Conservation (phyloP, 495 filamentous ascomycete species). For the Pyrenopolyporus hunteri region DNA sequence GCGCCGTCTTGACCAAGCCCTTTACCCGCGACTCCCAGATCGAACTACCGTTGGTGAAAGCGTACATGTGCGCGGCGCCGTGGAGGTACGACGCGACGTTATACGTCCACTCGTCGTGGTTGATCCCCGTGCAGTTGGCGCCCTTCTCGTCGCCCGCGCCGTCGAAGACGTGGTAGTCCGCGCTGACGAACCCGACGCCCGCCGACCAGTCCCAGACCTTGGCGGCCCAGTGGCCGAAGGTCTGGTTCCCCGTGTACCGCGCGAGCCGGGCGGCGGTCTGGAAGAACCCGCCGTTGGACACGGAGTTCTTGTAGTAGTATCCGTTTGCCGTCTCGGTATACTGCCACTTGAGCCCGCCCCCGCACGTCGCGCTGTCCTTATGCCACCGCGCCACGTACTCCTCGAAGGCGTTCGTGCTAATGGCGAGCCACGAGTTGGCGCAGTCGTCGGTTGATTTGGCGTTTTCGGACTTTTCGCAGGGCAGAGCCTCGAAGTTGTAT, state of each 20-base stretch:
- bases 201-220: slow-evolving; percentile 74
- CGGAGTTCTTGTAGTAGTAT: slow-evolving; percentile 80
- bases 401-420: slow-evolving; percentile 80
- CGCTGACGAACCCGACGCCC: slow-evolving; percentile 64
- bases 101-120: slow-evolving; percentile 75
- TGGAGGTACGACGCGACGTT: slow-evolving; percentile 75
- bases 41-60: slow-evolving; percentile 60
- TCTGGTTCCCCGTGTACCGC: slow-evolving; percentile 75
- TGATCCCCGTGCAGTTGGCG: slow-evolving; percentile 64
- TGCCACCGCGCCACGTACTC: slow-evolving; percentile 72
- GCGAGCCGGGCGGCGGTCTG: slow-evolving; percentile 78
- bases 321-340: slow-evolving; percentile 78
- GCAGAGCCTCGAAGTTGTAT: slow-evolving; percentile 59
- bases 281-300: slow-evolving; percentile 80
- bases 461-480: slow-evolving; percentile 17
- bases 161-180: slow-evolving; percentile 69
- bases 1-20: slow-evolving; percentile 59
- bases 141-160: slow-evolving; percentile 65
- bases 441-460: slow-evolving; percentile 59
- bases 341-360: slow-evolving; percentile 85
- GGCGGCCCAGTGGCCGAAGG: slow-evolving; percentile 75
- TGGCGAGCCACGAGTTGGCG: slow-evolving; percentile 73
- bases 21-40: slow-evolving; percentile 65
- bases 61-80: slow-evolving; percentile 80
- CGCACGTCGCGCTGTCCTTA: slow-evolving; percentile 67